A percentile compares a stretch with the other conserved stretches of the same genome.
Evolutionary conservation across 2,329 filamentous ascomycete genomes (phyloP).

Genomic region (Juglanconis juglandina): DNA sequence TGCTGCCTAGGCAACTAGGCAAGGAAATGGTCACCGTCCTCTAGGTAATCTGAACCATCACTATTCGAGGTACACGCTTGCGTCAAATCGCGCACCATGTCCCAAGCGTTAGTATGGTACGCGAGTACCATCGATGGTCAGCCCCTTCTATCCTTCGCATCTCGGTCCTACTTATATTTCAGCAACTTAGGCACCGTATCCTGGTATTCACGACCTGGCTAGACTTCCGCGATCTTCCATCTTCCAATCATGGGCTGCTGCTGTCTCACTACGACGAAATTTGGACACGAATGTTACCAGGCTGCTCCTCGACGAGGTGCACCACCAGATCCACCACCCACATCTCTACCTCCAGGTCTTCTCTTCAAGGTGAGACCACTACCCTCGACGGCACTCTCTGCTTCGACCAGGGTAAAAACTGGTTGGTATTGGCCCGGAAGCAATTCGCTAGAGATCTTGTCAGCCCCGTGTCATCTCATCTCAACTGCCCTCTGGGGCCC

Average conservation of each 20-base stretch:
- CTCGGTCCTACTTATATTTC: not conserved
- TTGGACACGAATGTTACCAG: no score
- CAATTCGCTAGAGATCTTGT: not conserved
- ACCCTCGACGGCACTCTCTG: not conserved
- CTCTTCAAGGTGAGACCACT: not conserved
- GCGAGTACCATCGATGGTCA: not conserved
- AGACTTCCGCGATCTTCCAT: no score
- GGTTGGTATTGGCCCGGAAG: not conserved
- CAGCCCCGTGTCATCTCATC: not conserved
- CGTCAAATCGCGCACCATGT: not conserved
- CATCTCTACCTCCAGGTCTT: not conserved
- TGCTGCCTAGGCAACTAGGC: no score
- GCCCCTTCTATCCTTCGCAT: not conserved
- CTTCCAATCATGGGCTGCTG: no score
- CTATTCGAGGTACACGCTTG: not conserved
- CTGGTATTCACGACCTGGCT: no score
- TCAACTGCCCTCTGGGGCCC: not conserved
- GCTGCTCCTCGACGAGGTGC: no score
- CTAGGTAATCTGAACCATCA: not conserved
- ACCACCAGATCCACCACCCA: not conserved
- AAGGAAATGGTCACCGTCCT: not conserved
- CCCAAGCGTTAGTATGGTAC: not conserved
- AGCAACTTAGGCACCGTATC: no score
- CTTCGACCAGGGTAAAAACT: not conserved
- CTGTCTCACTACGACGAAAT: no score